These are phyloP conservation scores for Salix dunnii DNA, from an alignment of 345 rosid species.

Conservation along the genomic window DNA sequence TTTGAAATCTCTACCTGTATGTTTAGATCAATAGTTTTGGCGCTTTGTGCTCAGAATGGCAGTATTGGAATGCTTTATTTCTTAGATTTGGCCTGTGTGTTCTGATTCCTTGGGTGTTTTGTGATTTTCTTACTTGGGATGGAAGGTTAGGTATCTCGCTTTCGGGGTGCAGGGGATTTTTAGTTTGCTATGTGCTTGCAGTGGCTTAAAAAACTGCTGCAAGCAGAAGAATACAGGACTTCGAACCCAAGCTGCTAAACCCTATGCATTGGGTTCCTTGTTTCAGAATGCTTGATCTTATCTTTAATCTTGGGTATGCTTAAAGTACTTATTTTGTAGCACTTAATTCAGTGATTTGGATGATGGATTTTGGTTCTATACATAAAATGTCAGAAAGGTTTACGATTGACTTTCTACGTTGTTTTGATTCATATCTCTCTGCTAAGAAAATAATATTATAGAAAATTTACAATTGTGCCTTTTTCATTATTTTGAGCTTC, in stretches of 20 bases:
- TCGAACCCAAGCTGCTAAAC: background rate
- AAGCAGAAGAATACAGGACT: background rate
- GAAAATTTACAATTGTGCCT: background rate
- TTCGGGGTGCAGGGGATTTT: background rate
- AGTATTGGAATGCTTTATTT: constrained; percentile 3
- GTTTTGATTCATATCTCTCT: background rate
- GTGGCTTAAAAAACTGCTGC: background rate
- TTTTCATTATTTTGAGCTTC: background rate
- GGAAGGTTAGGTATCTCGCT: background rate
- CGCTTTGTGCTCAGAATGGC: background rate
- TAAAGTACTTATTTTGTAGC: background rate
- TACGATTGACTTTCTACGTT: background rate
- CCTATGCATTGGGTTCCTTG: background rate
- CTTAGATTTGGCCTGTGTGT: constrained; percentile 1
- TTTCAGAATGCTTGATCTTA: constrained; percentile 10
- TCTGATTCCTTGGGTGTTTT: background rate
- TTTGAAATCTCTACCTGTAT: background rate
- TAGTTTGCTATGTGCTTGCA: background rate
- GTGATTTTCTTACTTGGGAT: background rate
- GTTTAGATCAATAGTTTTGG: constrained; percentile 12
- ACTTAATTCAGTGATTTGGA: background rate
- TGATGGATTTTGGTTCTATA: background rate
- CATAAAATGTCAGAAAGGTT: background rate
- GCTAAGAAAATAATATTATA: background rate
- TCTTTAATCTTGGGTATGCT: background rate